Conservation (phyloP, 2,329 filamentous ascomycete genomes). For the Pseudogymnoascus sp. region DNA sequence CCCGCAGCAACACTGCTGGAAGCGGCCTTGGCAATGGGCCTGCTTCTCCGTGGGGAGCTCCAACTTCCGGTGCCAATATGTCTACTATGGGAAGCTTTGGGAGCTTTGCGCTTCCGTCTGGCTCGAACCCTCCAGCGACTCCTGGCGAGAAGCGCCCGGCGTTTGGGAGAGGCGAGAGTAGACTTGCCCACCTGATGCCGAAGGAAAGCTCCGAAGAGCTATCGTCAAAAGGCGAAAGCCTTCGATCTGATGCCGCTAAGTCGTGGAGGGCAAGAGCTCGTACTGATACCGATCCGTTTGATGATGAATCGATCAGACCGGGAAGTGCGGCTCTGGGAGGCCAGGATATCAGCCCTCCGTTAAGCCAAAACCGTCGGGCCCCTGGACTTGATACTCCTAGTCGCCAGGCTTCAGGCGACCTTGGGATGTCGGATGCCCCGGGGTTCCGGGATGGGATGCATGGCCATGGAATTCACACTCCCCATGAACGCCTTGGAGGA, state of each 20-base stretch:
- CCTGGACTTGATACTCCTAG: slow-evolving; percentile 41
- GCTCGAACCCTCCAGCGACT: slow-evolving; percentile 47
- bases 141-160: slow-evolving; percentile 64
- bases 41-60: slow-evolving; percentile 41
- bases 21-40: slow-evolving; percentile 38
- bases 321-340: slow-evolving; percentile 71
- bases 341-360: slow-evolving; percentile 58
- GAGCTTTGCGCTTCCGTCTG: slow-evolving; percentile 65
- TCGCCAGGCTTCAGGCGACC: slow-evolving; percentile 44
- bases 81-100: slow-evolving; percentile 81
- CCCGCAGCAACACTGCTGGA: slow-evolving; percentile 51
- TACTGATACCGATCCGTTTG: slow-evolving; percentile 70
- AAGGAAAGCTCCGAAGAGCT: slow-evolving; percentile 69
- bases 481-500: slow-evolving; percentile 37
- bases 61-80: slow-evolving; percentile 52
- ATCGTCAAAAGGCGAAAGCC: slow-evolving; percentile 33
- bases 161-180: slow-evolving; percentile 69
- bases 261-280: slow-evolving; percentile 56
- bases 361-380: slow-evolving; percentile 37
- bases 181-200: slow-evolving; percentile 76
- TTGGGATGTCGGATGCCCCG: slow-evolving; percentile 57
- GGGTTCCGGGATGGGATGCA: slow-evolving; percentile 51
- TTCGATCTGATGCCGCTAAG: slow-evolving; percentile 38
- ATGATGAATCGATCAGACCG: slow-evolving; percentile 57
- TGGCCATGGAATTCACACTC: slow-evolving; percentile 48